Percentiles rank a stretch among this genome's conserved stretches.
Conservation (phyloP, 2,329 filamentous ascomycete species). For the Diaporthe helianthi region DNA sequence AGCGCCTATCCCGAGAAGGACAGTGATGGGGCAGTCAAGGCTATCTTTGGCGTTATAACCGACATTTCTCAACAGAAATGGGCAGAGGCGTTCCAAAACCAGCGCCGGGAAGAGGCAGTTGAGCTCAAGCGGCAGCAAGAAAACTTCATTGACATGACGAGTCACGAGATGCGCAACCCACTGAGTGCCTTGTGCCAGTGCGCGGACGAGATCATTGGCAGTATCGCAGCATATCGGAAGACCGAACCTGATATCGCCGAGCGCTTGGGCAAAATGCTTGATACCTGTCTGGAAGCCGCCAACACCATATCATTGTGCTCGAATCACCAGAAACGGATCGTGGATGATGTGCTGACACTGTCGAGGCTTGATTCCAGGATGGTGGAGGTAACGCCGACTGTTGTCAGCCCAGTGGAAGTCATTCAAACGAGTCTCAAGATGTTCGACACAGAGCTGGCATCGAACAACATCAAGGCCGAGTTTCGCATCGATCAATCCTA, state of each 20-base stretch:
- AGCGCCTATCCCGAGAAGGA: constrained; percentile 77
- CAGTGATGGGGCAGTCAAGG: constrained; percentile 68
- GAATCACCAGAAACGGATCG: constrained; percentile 79
- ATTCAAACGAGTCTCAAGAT: constrained; percentile 75
- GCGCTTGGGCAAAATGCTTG: constrained; percentile 57
- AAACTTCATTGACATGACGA: constrained; percentile 78
- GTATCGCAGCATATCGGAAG: constrained; percentile 52
- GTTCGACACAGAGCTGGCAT: constrained; percentile 78
- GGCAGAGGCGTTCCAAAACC: constrained; percentile 80
- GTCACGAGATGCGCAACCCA: constrained; percentile 79
- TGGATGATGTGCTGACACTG: constrained; percentile 77
- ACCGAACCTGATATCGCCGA: constrained; percentile 40
- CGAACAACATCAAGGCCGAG: constrained; percentile 74
- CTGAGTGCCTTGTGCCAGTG: constrained; percentile 78
- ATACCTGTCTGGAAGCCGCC: constrained; percentile 73
- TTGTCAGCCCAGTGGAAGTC: constrained; percentile 71
- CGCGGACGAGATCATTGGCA: constrained; percentile 72
- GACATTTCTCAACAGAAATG: constrained; percentile 88
- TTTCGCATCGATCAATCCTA: constrained; percentile 75
- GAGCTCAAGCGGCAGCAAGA: constrained; percentile 77
- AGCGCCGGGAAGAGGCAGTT: constrained; percentile 79
- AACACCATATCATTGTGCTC: constrained; percentile 83
- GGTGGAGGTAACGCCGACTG: constrained; percentile 74
- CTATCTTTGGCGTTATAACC: constrained; percentile 81
- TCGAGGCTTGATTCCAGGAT: constrained; percentile 80